A percentile compares a stretch with the other conserved stretches of the same genome.
phyloP scores from a whole-genome alignment of 2,329 filamentous ascomycete genomes.

The Hypoxylon sp. region DNA sequence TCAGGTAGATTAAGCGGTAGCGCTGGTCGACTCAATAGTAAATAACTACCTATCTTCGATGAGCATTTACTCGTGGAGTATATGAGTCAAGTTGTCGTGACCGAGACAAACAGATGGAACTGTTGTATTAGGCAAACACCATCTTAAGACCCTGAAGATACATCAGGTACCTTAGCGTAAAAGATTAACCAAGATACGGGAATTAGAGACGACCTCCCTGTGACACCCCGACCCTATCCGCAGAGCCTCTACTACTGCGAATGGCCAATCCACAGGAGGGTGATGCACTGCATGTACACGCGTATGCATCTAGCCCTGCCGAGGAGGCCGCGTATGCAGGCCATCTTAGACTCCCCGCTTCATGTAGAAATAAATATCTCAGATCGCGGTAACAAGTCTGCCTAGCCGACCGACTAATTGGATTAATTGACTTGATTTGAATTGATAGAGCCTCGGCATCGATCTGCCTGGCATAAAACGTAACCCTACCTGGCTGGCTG shows the following conservation, averaged over 20 bases:
- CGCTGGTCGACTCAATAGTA: background rate
- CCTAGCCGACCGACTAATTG: constrained; percentile 16
- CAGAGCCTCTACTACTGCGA: constrained; percentile 22
- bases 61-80: too few relatives aligned
- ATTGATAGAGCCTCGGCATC: constrained; percentile 9
- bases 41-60: background rate
- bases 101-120: background rate
- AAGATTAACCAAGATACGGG: background rate
- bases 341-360: background rate
- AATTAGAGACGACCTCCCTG: background rate
- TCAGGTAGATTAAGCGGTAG: background rate
- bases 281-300: constrained; percentile 6
- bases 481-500: constrained; percentile 35
- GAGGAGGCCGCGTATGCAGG: constrained; percentile 27
- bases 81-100: constrained; percentile 4
- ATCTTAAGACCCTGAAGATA: background rate
- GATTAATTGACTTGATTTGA: background rate
- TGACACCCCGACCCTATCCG: background rate
- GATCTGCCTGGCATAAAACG: constrained; percentile 34
- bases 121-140: constrained; percentile 2
- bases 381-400: constrained; percentile 17
- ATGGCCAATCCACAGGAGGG: background rate
- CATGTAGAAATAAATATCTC: background rate
- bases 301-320: constrained; percentile 22
- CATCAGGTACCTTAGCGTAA: background rate